These are phyloP conservation scores for Torulaspora pretoriensis DNA, from an alignment of 1,139 yeast genomes.

Conservation along the genomic window DNA sequence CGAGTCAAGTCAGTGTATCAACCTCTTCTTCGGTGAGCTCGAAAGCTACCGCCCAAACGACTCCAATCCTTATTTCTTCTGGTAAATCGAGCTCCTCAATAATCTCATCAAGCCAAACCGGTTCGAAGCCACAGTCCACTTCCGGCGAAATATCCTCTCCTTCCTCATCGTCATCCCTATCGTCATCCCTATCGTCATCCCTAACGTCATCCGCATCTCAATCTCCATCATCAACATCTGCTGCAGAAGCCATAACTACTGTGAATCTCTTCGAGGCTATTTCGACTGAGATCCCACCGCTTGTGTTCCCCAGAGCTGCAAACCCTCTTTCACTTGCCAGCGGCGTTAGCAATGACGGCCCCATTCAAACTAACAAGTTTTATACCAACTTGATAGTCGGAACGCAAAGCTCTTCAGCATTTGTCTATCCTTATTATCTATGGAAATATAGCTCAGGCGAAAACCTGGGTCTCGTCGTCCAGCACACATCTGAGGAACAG, in stretches of 20 bases:
- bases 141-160: neutral
- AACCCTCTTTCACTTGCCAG: constrained; percentile 47
- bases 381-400: constrained; percentile 59
- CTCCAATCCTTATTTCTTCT: neutral
- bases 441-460: constrained; percentile 45
- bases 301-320: constrained; percentile 45
- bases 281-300: constrained; percentile 47
- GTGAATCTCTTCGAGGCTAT: constrained; percentile 47
- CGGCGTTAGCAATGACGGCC: constrained; percentile 46
- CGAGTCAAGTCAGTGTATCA: neutral
- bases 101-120: no score
- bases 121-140: neutral
- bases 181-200: neutral
- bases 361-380: constrained; percentile 66
- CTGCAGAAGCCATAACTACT: neutral
- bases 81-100: no score
- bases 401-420: constrained; percentile 46
- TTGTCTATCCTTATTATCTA: constrained; percentile 62
- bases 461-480: constrained; percentile 56
- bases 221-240: neutral
- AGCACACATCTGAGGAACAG: constrained; percentile 49
- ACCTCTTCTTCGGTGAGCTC: neutral
- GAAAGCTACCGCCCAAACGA: neutral
- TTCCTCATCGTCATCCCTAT: neutral
- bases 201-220: neutral